Percentiles rank a stretch among this genome's conserved stretches.
Evolutionary conservation across 2,329 filamentous ascomycete species (phyloP).

Genomic region (Cytospora piceicola): DNA sequence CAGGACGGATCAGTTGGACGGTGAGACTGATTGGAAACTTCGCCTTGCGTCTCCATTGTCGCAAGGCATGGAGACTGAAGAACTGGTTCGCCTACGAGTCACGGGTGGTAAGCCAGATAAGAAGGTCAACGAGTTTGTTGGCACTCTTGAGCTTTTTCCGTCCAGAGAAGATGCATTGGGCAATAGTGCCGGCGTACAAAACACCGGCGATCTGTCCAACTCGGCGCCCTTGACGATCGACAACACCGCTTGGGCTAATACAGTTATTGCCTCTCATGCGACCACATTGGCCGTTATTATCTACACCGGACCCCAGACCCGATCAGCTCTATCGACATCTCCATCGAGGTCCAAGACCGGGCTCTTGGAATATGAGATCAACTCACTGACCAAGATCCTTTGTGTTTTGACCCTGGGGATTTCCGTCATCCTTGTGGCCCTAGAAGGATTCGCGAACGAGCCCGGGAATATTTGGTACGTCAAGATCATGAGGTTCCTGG

Average conservation of each 20-base stretch:
- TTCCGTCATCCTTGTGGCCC: conserved; percentile 83
- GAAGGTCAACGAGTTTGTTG: conserved; percentile 92
- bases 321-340: conserved; percentile 90
- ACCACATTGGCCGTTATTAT: conserved; percentile 87
- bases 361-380: conserved; percentile 93
- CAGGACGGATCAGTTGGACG: conserved; percentile 93
- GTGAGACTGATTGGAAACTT: conserved; percentile 98
- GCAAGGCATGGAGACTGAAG: conserved; percentile 73
- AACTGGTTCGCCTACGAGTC: conserved; percentile 72
- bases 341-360: conserved; percentile 93
- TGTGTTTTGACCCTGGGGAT: conserved; percentile 85
- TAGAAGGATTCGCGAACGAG: conserved; percentile 77
- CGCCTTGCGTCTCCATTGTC: conserved; percentile 84
- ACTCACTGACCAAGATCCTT: conserved; percentile 93
- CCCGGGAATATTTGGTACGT: conserved; percentile 82
- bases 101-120: conserved; percentile 89
- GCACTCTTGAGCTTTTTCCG: conserved; percentile 77
- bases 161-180: conserved; percentile 54
- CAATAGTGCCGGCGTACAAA: conserved; percentile 41
- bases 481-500: conserved; percentile 96
- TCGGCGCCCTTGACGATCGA: conserved; percentile 85
- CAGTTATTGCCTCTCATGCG: conserved; percentile 90
- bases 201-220: conserved; percentile 46
- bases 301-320: conserved; percentile 92
- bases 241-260: conserved; percentile 99